A percentile compares a stretch with the other conserved stretches of the same genome.
Evolutionary conservation across 768 basidiomycete species (phyloP).

Genomic region (Amanita rimosa): DNA sequence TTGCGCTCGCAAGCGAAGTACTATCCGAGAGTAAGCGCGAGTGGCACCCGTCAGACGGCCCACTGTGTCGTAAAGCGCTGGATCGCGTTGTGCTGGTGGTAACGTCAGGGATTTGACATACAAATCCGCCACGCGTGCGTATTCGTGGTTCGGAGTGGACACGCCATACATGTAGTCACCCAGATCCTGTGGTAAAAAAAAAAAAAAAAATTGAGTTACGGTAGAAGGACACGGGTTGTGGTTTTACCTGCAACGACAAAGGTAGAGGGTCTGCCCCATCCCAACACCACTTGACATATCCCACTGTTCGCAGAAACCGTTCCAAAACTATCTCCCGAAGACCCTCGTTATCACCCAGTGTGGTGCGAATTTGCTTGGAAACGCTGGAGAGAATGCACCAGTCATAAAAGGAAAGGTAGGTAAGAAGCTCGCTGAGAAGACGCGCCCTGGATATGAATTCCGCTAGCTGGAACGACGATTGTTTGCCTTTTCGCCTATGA

Average conservation of each 20-base stretch:
- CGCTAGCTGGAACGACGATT: conserved; percentile 36
- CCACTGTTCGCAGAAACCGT: conserved; percentile 57
- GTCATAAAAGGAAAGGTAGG: conserved; percentile 58
- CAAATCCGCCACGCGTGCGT: conserved; percentile 44
- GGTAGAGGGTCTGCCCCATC: conserved; percentile 49
- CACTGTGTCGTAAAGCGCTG: conserved; percentile 29
- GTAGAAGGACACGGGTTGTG: background rate
- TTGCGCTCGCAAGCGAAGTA: conserved; percentile 67
- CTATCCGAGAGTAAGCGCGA: conserved; percentile 70
- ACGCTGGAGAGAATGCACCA: conserved; percentile 53
- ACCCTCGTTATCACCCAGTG: conserved; percentile 34
- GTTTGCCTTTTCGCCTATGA: conserved; percentile 4
- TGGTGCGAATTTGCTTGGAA: conserved; percentile 39
- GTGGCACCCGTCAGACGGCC: conserved; percentile 46
- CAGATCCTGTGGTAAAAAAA: conserved; percentile 45
- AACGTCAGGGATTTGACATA: conserved; percentile 41
- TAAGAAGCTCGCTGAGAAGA: conserved; percentile 44
- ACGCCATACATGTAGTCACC: conserved; percentile 74
- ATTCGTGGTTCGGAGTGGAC: conserved; percentile 64
- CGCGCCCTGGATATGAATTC: conserved; percentile 40
- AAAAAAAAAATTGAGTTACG: too few relatives aligned
- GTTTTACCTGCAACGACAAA: conserved; percentile 49
- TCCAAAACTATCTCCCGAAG: conserved; percentile 59
- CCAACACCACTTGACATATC: conserved; percentile 61
- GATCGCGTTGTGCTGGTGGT: conserved; percentile 31